Evolutionary conservation across 768 basidiomycete species (phyloP), one percentile per base, ranked within the genome.

Genomic region (Chalciporus sphaerocephalus): DNA sequence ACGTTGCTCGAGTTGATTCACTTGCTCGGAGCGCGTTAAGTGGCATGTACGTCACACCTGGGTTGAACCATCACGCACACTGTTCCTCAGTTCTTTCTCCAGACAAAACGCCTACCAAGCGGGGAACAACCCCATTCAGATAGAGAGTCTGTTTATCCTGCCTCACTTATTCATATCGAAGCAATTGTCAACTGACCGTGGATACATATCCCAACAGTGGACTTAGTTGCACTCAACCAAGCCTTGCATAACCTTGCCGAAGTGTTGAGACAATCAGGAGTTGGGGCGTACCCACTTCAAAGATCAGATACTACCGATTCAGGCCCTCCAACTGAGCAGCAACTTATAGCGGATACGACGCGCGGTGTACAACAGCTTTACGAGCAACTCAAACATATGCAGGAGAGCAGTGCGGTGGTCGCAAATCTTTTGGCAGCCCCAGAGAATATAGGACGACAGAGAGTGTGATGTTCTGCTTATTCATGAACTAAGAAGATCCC

Each of bases 31-130:
- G 62, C 32, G 72, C 76, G 8, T 55, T 81, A 22, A 59, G 65
- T 12, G 75, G 74, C 35, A 76, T 85, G 84, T 85, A 61, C 51
- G 79, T 66, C 5, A 5, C 15, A 6, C 15, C 13, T 27, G 10
- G 27, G 11, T 27, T 27, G 30, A 32, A 32, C 30, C 21, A 18
- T 8, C 21, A 11, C 17, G 2, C 8, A 0, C 27, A 18, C 10
- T 9, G 4, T 11, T n/a, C 12, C 21, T n/a, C 15, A 6, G n/a
- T n/a, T 32, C 7, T 16, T 8, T 34, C 27, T 20, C 2, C 53
- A 84, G 81, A 47, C 77, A 83, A 61, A 74, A 77, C 30, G 81
- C 83, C 18, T 85, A 85, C 60, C 77, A 78, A 46, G 56, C 71
- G 0, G 78, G 76, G 21, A 74, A 68, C 40, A 78, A 68, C 42